A percentile compares a stretch with the other conserved stretches of the same genome.
Evolutionary conservation across 495 filamentous ascomycete species (phyloP).

Genomic region (Pyronema omphalodes): DNA sequence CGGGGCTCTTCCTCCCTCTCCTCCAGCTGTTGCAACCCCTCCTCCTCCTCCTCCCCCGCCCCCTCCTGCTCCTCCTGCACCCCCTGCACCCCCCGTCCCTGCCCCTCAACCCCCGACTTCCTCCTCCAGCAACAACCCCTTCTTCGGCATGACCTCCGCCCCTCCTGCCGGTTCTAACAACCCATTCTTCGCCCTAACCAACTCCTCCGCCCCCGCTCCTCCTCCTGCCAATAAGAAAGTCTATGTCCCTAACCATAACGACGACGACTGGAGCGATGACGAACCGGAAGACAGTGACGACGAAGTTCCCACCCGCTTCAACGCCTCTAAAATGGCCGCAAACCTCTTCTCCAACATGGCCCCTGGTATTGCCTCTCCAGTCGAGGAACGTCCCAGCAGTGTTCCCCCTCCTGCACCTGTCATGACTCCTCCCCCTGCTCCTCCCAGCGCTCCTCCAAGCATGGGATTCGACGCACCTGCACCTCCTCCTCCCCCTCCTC

Average conservation of each 20-base stretch:
- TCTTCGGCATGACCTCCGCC: background rate
- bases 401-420: too few relatives aligned
- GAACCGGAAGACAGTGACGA: constrained; percentile 49
- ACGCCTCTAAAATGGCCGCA: constrained; percentile 77
- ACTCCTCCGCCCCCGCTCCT: constrained; percentile 21
- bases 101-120: constrained; percentile 19
- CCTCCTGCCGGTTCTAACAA: constrained; percentile 32
- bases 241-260: constrained; percentile 29
- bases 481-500: constrained; percentile 17
- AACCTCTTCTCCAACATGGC: constrained; percentile 96
- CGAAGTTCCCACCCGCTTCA: constrained; percentile 54
- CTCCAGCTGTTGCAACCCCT: constrained; percentile 25
- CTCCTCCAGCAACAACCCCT: constrained; percentile 24
- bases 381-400: too few relatives aligned
- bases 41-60: constrained; percentile 28
- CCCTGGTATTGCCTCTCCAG: constrained; percentile 18
- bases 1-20: constrained; percentile 25
- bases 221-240: background rate
- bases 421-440: too few relatives aligned
- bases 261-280: constrained; percentile 71
- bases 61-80: constrained; percentile 28
- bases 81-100: constrained; percentile 27
- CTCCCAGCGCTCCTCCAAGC: constrained; percentile 71
- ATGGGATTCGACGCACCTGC: constrained; percentile 53
- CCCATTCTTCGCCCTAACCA: constrained; percentile 81